These are phyloP conservation scores for Carex pumila DNA, from an alignment of 176 grass and related monocot species.

Conservation along the genomic window DNA sequence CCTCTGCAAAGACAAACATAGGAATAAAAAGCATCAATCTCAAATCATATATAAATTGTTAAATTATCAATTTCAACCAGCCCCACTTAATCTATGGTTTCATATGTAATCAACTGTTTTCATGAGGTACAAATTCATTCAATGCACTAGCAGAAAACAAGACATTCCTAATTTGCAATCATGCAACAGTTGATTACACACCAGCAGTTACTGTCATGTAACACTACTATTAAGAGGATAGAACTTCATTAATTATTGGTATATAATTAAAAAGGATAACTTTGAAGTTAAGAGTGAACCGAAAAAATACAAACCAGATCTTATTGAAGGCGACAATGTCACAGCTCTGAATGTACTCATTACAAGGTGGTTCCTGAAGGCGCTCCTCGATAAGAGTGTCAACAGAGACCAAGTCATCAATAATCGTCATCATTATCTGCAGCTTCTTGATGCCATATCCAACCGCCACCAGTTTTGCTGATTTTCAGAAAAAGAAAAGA, in stretches of 20 bases:
- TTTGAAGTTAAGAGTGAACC: background rate
- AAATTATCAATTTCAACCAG: background rate
- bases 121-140: background rate
- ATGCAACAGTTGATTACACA: no score
- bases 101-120: background rate
- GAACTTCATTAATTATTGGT: background rate
- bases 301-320: conserved; percentile 34
- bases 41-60: background rate
- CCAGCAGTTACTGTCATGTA: background rate
- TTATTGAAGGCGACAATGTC: conserved; percentile 98
- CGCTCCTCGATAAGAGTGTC: conserved; percentile 60
- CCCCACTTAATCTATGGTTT: background rate
- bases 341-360: conserved; percentile 91
- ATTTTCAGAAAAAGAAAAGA: background rate
- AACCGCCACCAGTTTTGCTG: conserved; percentile 88
- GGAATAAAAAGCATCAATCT: background rate
- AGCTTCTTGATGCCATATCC: conserved; percentile 98
- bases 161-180: background rate
- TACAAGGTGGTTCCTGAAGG: conserved; percentile 43
- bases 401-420: conserved; percentile 90
- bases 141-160: background rate
- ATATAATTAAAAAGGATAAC: background rate
- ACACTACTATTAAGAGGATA: background rate
- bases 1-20: conserved; percentile 6
- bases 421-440: conserved; percentile 96